Evolutionary conservation across 2,329 filamentous ascomycete genomes (phyloP), one percentile per base, ranked within the genome.

Genomic region (Hypoxylon sp.): DNA sequence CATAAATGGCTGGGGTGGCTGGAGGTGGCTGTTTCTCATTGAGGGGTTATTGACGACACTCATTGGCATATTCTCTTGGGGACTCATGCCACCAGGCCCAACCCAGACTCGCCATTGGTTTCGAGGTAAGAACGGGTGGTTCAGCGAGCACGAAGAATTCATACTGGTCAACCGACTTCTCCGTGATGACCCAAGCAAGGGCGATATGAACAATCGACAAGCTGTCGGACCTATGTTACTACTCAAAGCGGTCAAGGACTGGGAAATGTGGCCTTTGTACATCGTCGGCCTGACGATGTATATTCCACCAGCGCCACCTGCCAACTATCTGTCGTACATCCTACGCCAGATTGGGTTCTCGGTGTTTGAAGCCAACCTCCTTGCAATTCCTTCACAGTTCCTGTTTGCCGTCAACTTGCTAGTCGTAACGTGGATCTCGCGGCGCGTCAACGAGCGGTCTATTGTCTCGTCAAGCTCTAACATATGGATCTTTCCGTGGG

Each of bases 321-420:
- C 81, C 0, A 81, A 82, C 14, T 91, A 91, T 67, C 81, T 92
- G 4, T 89, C 90, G 0, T 82, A 90, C 4, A 87, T 85, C 0
- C 81, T 91, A 5, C 84, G 85, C 50, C 79, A 81, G 1, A 80
- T 91, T 0, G 89, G 85, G 1, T 90, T 90, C 78, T 80, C 83
- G 66, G 88, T 86, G 2, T 90, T 92, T 76, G 79, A 88, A 22
- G 84, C 88, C 1, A 92, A 91, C 73, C 76, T 92, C 35, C 83
- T 92, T 6, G 85, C 86, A 1, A 91, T 92, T n/a, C 86, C 88
- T 0, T 84, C 80, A 3, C 84, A 84, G 56, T 81, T 83, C 1
- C 73, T 75, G 4, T 73, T 86, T 8, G 84, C 85, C 64, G 84
- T 87, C 44, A 77, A 81, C 48, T 63, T 75, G 25, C 67, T 75